Base-by-base conservation (phyloP, 1,284 basidiomycete species). In the Retiboletus flavoniger region DNA sequence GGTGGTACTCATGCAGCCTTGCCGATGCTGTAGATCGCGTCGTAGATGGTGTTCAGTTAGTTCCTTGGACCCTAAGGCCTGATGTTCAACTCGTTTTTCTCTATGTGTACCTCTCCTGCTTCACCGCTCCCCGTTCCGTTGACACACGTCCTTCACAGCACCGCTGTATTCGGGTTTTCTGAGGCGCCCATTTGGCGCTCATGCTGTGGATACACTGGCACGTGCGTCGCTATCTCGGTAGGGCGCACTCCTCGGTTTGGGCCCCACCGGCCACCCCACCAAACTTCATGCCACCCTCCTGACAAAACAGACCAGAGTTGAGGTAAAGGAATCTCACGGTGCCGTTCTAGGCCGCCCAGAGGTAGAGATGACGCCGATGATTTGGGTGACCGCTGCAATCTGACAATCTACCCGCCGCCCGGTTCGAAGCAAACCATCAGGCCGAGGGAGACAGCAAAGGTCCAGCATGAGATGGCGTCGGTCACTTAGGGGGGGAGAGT, bases 261-360 rank as follows among this genome's bases (percentile, higher is more conserved):
- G n/a, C n/a, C n/a, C n/a, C 24, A 14, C 47, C 26, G 14, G 29
- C 45, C 28, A 40, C 35, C 29, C 42, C 40, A 41, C 19, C 48
- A 17, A 17, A 43, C 39, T 38, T 16, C 39, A 44, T 51, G 46
- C 59, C 53, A 38, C 38, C 4, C 28, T 57, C 45, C 32, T 79
- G 24, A 78, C 75, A 2, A 76, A 77, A 65, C 72, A 50, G 73
- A 14, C 73, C 74, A n/a, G 67, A 69, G 41, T 82, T 63, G 72
- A 81, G 62, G 83, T 86, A 59, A 74, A 81, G 59, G 82, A 84
- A 59, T 80, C 79, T 2, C 85, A 85, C 61, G 83, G 84, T 50
- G 80, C 79, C 10, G 73, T 86, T 32, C 73, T 85, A 11, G 83
- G 38, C 32, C 34, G 83, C 38, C 82, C 81, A 34, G 81, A 85